A percentile compares a stretch with the other conserved stretches of the same genome.
Conservation (phyloP, 1,284 basidiomycete species). For the Papiliotrema nemorosa region DNA sequence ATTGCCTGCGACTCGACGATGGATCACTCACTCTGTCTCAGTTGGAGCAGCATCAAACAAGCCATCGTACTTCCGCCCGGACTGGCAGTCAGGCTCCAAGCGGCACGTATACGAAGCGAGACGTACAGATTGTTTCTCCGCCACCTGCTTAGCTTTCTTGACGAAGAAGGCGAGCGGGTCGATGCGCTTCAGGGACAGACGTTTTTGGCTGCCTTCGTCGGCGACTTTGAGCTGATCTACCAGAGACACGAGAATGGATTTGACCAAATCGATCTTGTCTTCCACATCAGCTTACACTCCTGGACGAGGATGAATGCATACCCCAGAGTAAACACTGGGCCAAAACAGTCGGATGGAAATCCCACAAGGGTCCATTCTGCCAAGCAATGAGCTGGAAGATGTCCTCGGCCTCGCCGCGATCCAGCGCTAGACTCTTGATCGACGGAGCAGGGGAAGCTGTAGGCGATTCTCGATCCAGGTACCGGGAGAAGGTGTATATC, state of each 20-base stretch:
- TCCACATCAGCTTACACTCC: conserved; percentile 4
- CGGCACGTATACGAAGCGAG: no score
- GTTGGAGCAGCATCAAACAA: conserved; percentile 31
- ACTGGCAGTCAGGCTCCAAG: no score
- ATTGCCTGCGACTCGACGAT: no score
- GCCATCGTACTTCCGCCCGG: conserved; percentile 33
- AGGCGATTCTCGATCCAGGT: conserved; percentile 42
- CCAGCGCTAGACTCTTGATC: conserved; percentile 34
- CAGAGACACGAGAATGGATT: conserved; percentile 70
- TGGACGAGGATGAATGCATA: conserved; percentile 48
- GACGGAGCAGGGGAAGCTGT: conserved; percentile 20
- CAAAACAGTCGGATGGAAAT: conserved; percentile 87
- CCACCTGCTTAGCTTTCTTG: no score
- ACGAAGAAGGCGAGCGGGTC: conserved; percentile 38
- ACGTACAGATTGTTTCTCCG: no score
- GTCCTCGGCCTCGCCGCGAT: conserved; percentile 46
- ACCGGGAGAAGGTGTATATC: conserved; percentile 61
- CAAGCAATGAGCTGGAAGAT: conserved; percentile 77
- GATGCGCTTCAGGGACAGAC: conserved; percentile 29
- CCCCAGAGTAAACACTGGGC: conserved; percentile 89
- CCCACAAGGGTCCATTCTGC: conserved; percentile 75
- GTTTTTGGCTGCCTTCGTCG: conserved; percentile 30
- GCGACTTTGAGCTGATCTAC: conserved; percentile 48
- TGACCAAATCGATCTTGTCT: conserved; percentile 81
- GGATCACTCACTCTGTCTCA: not conserved